Conservation (phyloP, 2,329 filamentous ascomycete species). For the Coniochaeta sp. region DNA sequence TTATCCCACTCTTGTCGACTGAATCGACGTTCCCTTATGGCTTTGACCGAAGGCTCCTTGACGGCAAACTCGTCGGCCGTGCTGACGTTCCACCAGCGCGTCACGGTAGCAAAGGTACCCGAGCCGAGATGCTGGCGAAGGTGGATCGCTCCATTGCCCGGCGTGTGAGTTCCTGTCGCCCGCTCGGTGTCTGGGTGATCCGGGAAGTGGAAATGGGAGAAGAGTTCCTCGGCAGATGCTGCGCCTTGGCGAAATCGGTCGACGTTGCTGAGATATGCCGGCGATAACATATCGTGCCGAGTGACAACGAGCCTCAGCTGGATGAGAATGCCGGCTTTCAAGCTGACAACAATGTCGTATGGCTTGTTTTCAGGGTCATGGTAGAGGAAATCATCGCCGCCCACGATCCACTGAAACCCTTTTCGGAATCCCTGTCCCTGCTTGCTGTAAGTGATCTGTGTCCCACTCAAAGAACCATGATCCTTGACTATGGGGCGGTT, state of each 20-base stretch:
- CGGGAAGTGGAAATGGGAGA: not conserved
- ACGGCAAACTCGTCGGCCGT: too few relatives aligned
- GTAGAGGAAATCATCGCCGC: slow-evolving; percentile 7
- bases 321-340: not conserved
- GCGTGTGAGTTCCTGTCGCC: not conserved
- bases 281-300: slow-evolving; percentile 3
- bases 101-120: slow-evolving; percentile 14
- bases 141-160: not conserved
- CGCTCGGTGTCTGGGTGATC: not conserved
- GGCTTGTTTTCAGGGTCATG: too few relatives aligned
- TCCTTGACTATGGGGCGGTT: not conserved
- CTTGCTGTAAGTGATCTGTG: slow-evolving; percentile 15
- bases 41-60: too few relatives aligned
- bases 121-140: slow-evolving; percentile 10
- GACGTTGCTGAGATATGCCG: not conserved
- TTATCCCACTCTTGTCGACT: too few relatives aligned
- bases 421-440: slow-evolving; percentile 12
- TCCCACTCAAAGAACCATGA: slow-evolving; percentile 11
- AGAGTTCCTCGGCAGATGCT: not conserved
- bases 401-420: slow-evolving; percentile 17
- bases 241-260: not conserved
- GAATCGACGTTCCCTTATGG: too few relatives aligned
- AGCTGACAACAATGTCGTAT: not conserved
- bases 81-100: too few relatives aligned
- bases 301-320: not conserved